These are phyloP conservation scores for Hansenula sp. DNA, from an alignment of 1,139 yeast species.

Conservation along the genomic window DNA sequence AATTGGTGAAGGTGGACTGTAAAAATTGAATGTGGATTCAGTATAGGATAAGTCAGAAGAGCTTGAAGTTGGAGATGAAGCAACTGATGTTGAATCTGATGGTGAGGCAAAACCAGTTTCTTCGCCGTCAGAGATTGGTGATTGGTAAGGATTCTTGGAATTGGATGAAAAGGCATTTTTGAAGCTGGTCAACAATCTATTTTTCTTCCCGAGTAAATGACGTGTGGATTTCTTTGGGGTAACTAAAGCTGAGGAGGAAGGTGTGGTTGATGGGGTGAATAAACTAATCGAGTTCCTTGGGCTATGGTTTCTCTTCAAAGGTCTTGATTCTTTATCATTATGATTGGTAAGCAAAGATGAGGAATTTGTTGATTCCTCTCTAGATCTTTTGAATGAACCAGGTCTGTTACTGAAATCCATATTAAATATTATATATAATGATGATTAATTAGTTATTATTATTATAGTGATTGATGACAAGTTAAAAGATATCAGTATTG, in stretches of 20 bases:
- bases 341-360: conserved; percentile 3
- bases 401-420: conserved; percentile 9
- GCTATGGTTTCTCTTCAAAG: conserved; percentile 16
- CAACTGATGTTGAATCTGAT: conserved; percentile 4
- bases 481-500: no score
- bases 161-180: conserved; percentile 13
- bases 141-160: conserved; percentile 5
- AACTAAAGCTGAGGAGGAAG: conserved; percentile 7
- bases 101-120: conserved; percentile 1
- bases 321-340: conserved; percentile 9
- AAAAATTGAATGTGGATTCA: conserved; percentile 1
- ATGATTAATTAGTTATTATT: background rate
- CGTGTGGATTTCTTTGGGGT: conserved; percentile 14
- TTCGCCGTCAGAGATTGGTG: conserved; percentile 16
- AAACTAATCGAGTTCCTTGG: conserved; percentile 7
- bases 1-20: conserved; percentile 1
- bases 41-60: background rate
- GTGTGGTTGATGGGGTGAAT: conserved; percentile 8
- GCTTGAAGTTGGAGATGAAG: conserved; percentile 1
- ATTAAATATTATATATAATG: background rate
- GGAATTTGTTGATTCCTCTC: conserved; percentile 16
- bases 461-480: background rate
- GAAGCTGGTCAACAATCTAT: conserved; percentile 18
- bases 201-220: conserved; percentile 6
- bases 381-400: conserved; percentile 23